Percentiles rank a stretch among this genome's conserved stretches.
These are phyloP conservation scores for Heritiera fomes DNA, from an alignment of 345 rosid species.

Conservation along the genomic window DNA sequence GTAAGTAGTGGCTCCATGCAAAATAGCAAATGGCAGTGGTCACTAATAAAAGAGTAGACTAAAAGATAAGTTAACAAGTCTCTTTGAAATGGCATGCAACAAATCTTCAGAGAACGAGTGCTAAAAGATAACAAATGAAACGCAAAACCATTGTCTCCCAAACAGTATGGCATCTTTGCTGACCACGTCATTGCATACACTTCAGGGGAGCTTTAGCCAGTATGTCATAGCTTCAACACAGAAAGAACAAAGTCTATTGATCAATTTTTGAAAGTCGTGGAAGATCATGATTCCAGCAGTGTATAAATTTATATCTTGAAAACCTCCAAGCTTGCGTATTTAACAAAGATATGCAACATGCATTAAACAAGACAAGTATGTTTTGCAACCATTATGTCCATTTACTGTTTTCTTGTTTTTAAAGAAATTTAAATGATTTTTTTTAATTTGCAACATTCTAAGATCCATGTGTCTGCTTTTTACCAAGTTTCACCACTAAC, in stretches of 20 bases:
- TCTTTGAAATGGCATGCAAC: neutral
- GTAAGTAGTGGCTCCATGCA: neutral
- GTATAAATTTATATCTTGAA: neutral
- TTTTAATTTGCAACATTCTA: neutral
- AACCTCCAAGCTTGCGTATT: neutral
- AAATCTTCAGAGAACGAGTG: neutral
- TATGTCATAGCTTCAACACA: neutral
- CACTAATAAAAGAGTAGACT: neutral
- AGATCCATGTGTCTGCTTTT: neutral
- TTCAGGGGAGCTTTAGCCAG: neutral
- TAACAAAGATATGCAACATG: neutral
- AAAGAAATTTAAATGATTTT: too few relatives aligned
- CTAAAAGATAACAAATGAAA: neutral
- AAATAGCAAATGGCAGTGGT: neutral
- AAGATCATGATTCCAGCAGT: neutral
- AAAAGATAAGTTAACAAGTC: neutral
- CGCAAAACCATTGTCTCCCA: conserved; percentile 5
- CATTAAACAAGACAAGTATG: neutral
- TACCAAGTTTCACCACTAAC: neutral
- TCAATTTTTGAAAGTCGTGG: neutral
- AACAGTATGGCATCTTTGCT: neutral
- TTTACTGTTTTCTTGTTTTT: too few relatives aligned
- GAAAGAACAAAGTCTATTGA: neutral
- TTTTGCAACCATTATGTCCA: neutral
- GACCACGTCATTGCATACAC: neutral